Conservation (phyloP, 148 eudicot species). For the Camellia japonica region DNA sequence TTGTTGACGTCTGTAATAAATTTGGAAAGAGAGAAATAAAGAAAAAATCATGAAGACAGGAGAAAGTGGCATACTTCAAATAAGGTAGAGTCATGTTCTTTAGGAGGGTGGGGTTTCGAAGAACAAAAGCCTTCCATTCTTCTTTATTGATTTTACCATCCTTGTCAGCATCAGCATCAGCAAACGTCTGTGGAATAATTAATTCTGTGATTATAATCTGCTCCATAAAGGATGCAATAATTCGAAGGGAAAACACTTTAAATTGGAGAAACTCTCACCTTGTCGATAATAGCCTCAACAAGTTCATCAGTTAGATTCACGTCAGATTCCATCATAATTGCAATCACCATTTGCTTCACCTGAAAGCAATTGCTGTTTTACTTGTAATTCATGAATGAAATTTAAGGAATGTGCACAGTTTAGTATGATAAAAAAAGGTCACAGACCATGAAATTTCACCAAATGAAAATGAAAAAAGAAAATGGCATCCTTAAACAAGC, state of each 20-base stretch:
- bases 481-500: neutral
- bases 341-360: conserved; percentile 95
- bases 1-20: neutral
- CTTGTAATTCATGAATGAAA: conserved; percentile 1
- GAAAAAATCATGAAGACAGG: neutral
- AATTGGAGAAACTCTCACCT: conserved; percentile 32
- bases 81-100: conserved; percentile 95
- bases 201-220: neutral
- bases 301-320: conserved; percentile 70
- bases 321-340: conserved; percentile 75
- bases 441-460: neutral
- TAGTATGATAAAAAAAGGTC: neutral
- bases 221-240: neutral
- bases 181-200: conserved; percentile 60
- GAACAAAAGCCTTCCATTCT: conserved; percentile 78
- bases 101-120: conserved; percentile 60
- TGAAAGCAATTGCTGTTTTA: conserved; percentile 26
- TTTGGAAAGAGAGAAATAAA: neutral
- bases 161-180: conserved; percentile 74
- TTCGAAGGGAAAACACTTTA: neutral
- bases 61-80: conserved; percentile 54
- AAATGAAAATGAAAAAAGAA: neutral
- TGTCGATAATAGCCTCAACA: conserved; percentile 74
- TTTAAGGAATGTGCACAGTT: neutral
- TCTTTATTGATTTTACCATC: conserved; percentile 77